Evolutionary conservation across 768 basidiomycete genomes (phyloP).

Genomic region (Tremella fuciformis): DNA sequence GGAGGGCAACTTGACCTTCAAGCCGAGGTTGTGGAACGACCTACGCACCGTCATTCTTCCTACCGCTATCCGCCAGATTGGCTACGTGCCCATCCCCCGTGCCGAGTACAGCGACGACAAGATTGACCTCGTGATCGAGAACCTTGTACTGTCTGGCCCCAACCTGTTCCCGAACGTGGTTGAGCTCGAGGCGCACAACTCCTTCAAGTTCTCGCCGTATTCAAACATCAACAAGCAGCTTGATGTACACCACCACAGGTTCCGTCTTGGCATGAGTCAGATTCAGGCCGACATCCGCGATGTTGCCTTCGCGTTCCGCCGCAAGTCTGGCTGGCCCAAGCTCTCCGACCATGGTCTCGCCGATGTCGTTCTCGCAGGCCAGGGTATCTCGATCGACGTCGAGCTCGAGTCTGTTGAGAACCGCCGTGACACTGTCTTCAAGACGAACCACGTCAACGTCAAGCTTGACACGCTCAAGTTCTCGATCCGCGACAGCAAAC

Average conservation of each 20-base stretch:
- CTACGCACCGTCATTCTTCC: conserved; percentile 80
- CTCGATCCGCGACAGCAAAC: conserved; percentile 84
- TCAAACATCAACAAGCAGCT: conserved; percentile 52
- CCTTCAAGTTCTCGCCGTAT: conserved; percentile 81
- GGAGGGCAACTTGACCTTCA: conserved; percentile 83
- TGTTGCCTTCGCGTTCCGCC: conserved; percentile 84
- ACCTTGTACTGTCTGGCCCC: conserved; percentile 56
- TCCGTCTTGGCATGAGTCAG: conserved; percentile 73
- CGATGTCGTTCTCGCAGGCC: conserved; percentile 65
- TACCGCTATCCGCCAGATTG: conserved; percentile 67
- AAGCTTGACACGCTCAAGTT: conserved; percentile 87
- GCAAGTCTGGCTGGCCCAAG: conserved; percentile 71
- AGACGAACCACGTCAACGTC: conserved; percentile 61
- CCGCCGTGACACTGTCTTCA: conserved; percentile 51
- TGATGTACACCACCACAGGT: conserved; percentile 64
- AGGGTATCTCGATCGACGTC: conserved; percentile 66
- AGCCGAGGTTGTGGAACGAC: conserved; percentile 80
- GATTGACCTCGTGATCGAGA: conserved; percentile 88
- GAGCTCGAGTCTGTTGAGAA: conserved; percentile 53
- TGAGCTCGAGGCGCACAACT: conserved; percentile 70
- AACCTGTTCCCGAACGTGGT: conserved; percentile 75
- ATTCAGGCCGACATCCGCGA: conserved; percentile 88
- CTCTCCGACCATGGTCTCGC: conserved; percentile 40
- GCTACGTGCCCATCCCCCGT: conserved; percentile 75
- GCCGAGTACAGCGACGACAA: conserved; percentile 87